phyloP scores from a whole-genome alignment of 768 basidiomycete species.

The Leccinum uliginosum region DNA sequence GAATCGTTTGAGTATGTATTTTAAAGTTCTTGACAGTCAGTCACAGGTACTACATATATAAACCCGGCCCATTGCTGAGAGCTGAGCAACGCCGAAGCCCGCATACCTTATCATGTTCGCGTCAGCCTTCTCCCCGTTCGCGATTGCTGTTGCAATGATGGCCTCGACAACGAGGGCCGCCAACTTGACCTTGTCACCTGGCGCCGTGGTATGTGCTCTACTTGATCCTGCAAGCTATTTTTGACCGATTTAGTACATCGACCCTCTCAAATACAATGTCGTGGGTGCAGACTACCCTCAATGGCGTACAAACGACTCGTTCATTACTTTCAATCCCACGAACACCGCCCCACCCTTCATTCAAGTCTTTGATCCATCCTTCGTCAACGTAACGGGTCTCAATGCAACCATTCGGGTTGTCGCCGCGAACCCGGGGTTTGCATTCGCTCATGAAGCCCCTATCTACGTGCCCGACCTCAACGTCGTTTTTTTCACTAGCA shows the following conservation, averaged over 20 bases:
- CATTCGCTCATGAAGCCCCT: constrained; percentile 78
- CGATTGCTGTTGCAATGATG: neutral
- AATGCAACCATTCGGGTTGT: constrained; percentile 56
- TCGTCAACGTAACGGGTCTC: constrained; percentile 55
- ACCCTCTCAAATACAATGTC: constrained; percentile 50
- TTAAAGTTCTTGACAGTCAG: neutral
- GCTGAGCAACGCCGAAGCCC: neutral
- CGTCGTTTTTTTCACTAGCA: constrained; percentile 69
- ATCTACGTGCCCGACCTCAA: constrained; percentile 65
- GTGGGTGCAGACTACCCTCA: constrained; percentile 40
- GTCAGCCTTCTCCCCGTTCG: constrained; percentile 1
- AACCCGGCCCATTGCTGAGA: neutral
- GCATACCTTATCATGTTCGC: neutral
- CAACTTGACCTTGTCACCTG: constrained; percentile 11
- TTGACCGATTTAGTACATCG: constrained; percentile 37
- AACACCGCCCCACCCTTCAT: constrained; percentile 57
- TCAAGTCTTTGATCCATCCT: constrained; percentile 49
- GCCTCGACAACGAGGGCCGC: neutral
- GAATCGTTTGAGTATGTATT: neutral
- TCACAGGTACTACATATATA: neutral
- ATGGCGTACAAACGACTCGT: constrained; percentile 34
- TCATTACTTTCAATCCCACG: constrained; percentile 55
- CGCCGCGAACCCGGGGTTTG: constrained; percentile 56
- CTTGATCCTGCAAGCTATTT: neutral
- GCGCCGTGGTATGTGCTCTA: constrained; percentile 16